These are phyloP conservation scores for Backusella macrospora DNA, from an alignment of 192 early-diverging fungal species.

Conservation along the genomic window DNA sequence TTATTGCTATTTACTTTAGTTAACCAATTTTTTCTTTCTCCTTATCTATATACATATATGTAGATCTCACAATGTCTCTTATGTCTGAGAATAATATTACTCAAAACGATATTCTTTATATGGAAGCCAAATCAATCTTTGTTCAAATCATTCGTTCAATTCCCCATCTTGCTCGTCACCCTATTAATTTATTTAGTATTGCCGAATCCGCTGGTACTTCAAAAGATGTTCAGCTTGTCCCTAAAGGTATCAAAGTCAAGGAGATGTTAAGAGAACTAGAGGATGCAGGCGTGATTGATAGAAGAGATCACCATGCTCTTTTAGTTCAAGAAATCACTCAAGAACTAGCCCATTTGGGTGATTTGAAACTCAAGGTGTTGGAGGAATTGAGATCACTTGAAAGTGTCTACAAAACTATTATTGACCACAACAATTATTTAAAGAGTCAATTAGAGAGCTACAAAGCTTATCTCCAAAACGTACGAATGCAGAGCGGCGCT, in stretches of 20 bases:
- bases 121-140: conserved; percentile 91
- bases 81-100: conserved; percentile 86
- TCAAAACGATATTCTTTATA: conserved; percentile 90
- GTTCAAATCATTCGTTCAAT: conserved; percentile 91
- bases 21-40: not conserved
- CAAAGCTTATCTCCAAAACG: conserved; percentile 93
- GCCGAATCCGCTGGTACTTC: conserved; percentile 86
- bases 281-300: conserved; percentile 71
- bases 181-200: conserved; percentile 66
- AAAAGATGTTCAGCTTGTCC: conserved; percentile 83
- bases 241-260: conserved; percentile 92
- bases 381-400: conserved; percentile 79
- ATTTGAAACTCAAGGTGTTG: conserved; percentile 82
- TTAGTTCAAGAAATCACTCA: conserved; percentile 86
- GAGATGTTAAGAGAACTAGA: conserved; percentile 90
- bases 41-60: not conserved
- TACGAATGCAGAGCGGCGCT: conserved; percentile 67
- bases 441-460: conserved; percentile 87
- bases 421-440: conserved; percentile 93
- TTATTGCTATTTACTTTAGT: not conserved
- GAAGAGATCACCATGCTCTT: conserved; percentile 72
- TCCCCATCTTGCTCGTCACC: conserved; percentile 61
- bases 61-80: conserved; percentile 59
- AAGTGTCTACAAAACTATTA: conserved; percentile 88
- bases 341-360: conserved; percentile 88